Base-by-base conservation (phyloP, 441 rosid genomes). In the Gossypium aridum region DNA sequence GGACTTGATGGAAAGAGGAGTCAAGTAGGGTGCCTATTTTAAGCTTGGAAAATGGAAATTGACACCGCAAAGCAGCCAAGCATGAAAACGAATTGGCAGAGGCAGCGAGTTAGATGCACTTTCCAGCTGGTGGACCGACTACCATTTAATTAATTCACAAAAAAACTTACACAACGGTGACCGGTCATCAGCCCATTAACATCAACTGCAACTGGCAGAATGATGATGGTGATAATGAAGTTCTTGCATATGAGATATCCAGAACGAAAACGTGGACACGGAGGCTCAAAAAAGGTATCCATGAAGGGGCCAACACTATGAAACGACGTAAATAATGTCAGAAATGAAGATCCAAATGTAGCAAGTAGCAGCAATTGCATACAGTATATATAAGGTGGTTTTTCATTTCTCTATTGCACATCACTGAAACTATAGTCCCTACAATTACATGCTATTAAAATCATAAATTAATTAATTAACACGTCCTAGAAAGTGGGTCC, bases 401-500 rank as follows among this genome's bases (percentile, higher is more conserved):
- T 26, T 53, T 2, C 23, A 51, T 25, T 78, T 39, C 20, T 60
- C 67, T 74, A 59, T 64, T 70, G 75, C 68, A 47, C 69, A 0
- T 1, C 60, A 1, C 3, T 22, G 14, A 16, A 64, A 49, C 8
- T 25, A 49, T 14, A 9, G 26, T 26, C 43, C 72, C 72, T 51
- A 60, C 55, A 60, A 37, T 17, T 45, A 60, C 13, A 43, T 26
- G 51, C 31, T 25, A 45, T 28, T 5, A 49, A 74, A 26, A 22
- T 56, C 75, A 57, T 62, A 4, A 28, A 37, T 67, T 47, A 14
- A 10, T 47, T 34, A 47, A 19, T 23, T 49, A 84, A 22, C 80
- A 49, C 71, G 59, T 66, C 31, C 73, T 83, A 73, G 70, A 20
- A 39, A 17, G 82, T 39, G 73, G 76, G 80, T 83, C 90, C 85